Conservation (phyloP, 768 basidiomycete species). For the Tylopilus rubrobrunneus region DNA sequence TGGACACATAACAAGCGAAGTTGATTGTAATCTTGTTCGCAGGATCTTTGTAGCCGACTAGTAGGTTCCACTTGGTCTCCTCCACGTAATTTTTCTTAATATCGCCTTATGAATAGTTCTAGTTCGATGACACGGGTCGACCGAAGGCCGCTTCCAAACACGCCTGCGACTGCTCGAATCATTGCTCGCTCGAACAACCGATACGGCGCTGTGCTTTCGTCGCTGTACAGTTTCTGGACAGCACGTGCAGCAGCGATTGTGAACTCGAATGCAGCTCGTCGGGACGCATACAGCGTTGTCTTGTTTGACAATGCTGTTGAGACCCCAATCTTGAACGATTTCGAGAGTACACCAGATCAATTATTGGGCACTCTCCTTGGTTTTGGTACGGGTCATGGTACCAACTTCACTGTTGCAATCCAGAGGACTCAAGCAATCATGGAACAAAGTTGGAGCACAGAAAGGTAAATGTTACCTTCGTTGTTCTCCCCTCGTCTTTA, state of each 20-base stretch:
- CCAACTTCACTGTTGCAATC: constrained; percentile 44
- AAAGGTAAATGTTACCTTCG: constrained; percentile 33
- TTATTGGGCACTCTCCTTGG: constrained; percentile 39
- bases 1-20: too few relatives aligned
- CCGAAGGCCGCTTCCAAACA: constrained; percentile 6
- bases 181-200: too few relatives aligned
- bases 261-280: constrained; percentile 28
- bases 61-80: too few relatives aligned
- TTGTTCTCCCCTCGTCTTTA: too few relatives aligned
- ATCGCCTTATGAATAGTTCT: constrained; percentile 35
- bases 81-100: neutral
- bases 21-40: too few relatives aligned
- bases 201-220: constrained; percentile 29
- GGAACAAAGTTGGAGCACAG: constrained; percentile 42
- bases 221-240: constrained; percentile 53
- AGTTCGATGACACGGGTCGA: constrained; percentile 39
- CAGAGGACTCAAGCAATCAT: constrained; percentile 29
- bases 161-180: too few relatives aligned
- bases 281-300: constrained; percentile 48
- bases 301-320: constrained; percentile 35
- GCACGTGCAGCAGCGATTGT: constrained; percentile 41
- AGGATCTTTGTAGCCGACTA: too few relatives aligned
- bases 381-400: constrained; percentile 33
- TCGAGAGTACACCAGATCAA: constrained; percentile 40
- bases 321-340: constrained; percentile 41